phyloP scores from a whole-genome alignment of 139 green algal species.

The Tetraselmis chui region DNA sequence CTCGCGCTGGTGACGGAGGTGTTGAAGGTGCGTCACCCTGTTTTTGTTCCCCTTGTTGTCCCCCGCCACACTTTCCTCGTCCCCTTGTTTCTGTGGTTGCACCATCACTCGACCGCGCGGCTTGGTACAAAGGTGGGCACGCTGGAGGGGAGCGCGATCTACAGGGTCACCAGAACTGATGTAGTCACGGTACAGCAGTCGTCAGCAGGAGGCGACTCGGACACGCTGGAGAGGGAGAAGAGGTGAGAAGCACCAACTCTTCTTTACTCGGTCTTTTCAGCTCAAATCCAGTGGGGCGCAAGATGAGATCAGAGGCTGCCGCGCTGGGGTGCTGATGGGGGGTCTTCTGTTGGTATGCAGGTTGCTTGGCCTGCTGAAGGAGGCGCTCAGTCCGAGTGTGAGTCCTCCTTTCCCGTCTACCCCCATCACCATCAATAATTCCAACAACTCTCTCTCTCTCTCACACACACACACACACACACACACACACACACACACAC shows the following conservation, averaged over 20 bases:
- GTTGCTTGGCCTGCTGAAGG: conserved; percentile 34
- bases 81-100: too few species aligned
- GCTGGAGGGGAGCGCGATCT: conserved; percentile 46
- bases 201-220: conserved; percentile 14
- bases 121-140: conserved; percentile 24
- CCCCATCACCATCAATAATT: too few species aligned
- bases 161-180: conserved; percentile 36
- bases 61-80: too few species aligned
- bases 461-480: too few species aligned
- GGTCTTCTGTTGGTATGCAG: conserved; percentile 18
- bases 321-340: conserved; percentile 10
- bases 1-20: conserved; percentile 50
- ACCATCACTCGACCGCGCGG: too few species aligned
- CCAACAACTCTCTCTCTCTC: too few species aligned
- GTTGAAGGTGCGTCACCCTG: conserved; percentile 32
- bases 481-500: too few species aligned
- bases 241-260: not conserved
- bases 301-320: not conserved
- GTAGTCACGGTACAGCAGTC: conserved; percentile 33
- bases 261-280: not conserved
- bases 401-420: not conserved
- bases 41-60: too few species aligned
- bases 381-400: conserved; percentile 46
- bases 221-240: conserved; percentile 3
- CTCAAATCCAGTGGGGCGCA: not conserved